Evolutionary conservation across 2,329 filamentous ascomycete species (phyloP).

Genomic region (Thyridium curvatum): DNA sequence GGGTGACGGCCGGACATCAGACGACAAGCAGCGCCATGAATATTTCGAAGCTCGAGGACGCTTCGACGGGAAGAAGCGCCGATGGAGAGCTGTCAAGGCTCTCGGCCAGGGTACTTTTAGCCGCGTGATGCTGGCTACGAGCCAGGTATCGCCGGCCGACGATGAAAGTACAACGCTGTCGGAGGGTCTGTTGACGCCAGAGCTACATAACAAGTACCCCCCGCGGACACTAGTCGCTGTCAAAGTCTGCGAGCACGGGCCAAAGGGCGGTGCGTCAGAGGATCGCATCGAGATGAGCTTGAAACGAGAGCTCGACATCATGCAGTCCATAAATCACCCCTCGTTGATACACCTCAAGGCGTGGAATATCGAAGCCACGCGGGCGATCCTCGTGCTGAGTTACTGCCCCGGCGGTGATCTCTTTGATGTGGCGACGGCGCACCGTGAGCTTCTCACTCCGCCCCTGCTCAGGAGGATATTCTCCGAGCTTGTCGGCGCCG

Average conservation of each 20-base stretch:
- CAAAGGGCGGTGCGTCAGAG: slow-evolving; percentile 86
- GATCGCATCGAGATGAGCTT: slow-evolving; percentile 89
- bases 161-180: slow-evolving; percentile 25
- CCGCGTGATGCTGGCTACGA: slow-evolving; percentile 85
- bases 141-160: slow-evolving; percentile 48
- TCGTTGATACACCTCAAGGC: slow-evolving; percentile 88
- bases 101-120: slow-evolving; percentile 95
- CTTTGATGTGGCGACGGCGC: slow-evolving; percentile 80
- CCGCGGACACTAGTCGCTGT: slow-evolving; percentile 85
- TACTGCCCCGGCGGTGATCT: slow-evolving; percentile 94
- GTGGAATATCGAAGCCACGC: slow-evolving; percentile 76
- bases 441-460: slow-evolving; percentile 61
- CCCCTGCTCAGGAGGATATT: slow-evolving; percentile 77
- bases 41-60: slow-evolving; percentile 66
- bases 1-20: not conserved
- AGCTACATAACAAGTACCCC: slow-evolving; percentile 35
- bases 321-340: slow-evolving; percentile 82
- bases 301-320: slow-evolving; percentile 90
- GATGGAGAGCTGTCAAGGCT: slow-evolving; percentile 73
- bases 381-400: slow-evolving; percentile 79
- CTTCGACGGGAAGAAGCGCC: slow-evolving; percentile 61
- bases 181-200: slow-evolving; percentile 24
- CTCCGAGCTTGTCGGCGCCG: slow-evolving; percentile 78
- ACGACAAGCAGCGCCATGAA: slow-evolving; percentile 40
- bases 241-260: slow-evolving; percentile 93